Evolutionary conservation across 306 rosid genomes (phyloP), one percentile per base, ranked within the genome.

Genomic region (Trifolium dubium): DNA sequence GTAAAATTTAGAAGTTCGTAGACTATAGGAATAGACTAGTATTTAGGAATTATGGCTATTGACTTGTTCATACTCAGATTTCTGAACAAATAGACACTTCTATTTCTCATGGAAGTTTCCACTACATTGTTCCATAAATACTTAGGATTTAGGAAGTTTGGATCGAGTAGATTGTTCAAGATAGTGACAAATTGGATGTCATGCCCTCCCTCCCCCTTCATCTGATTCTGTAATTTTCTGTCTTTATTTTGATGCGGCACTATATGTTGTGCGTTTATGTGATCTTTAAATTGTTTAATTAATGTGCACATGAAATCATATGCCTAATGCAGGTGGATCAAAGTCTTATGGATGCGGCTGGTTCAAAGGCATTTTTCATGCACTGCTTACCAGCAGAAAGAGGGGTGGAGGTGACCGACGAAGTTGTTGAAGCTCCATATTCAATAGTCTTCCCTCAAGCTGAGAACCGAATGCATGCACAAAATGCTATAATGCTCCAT

Each of bases 351-450:
- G 88, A 90, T 75, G 12, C 86, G 40, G 99, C 99, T 4, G 98
- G 99, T 74, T 81, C 97, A 5, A 80, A 86, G 76, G 93, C 93
- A 1, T 85, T 82, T 74, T 90, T 95, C 88, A 92, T 95, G 98
- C 99, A 92, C 69, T 95, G 99, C 84, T 80, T 95, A 64, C 99
- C 99, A 0, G 99, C 99, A 0, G 99, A 92, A 77, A 86, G 99
- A 85, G 99, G 99, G 47, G 97, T 88, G 58, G 99, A 94, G 82
- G 97, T 94, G 73, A 94, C 97, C 2, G 87, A 95, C 40, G 93
- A 78, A 41, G 98, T 95, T 63, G 76, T 95, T 29, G 99, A 95
- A 81, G 97, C 99, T 64, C 86, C 95, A 51, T 82, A 92, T 77
- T 95, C 99, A 43, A 87, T 95, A 35, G 99, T 95, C 58, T 95